Evolutionary conservation across 805 yeast species (phyloP), one percentile per base, ranked within the genome.

Genomic region (Torulaspora quercuum): DNA sequence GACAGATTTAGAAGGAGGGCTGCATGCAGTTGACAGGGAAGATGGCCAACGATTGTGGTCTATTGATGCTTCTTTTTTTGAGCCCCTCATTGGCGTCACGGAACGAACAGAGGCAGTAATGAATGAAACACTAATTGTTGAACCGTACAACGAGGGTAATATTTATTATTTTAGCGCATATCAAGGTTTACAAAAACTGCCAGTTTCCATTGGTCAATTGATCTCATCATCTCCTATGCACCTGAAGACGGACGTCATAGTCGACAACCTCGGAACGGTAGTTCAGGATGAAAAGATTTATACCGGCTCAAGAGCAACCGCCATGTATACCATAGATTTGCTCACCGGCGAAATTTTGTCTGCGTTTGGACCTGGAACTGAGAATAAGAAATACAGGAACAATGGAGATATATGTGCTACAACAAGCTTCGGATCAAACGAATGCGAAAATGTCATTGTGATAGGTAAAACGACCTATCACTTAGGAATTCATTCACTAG

Each of bases 141-240:
- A 92, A 49, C 97, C 97, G 0, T 75, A 72, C 46, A 80, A 79
- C 4, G 95, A 84, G 40, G 98, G 98, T 1, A 67, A 80, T 0
- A 67, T 92, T 3, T 89, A 80, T 58, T 86, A 79, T 55, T 90
- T 90, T 61, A 79, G 84, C 10, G 78, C 79, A 11, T 75, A 75
- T 21, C 57, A 59, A 25, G 97, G 97, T 0, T 61, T 92, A 15
- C 86, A 83, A 52, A 82, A 76, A 53, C 68, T 92, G 3, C 96
- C 97, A 0, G 74, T 90, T 0, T 72, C 87, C 5, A 83, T 92
- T 16, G 76, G 77, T 45, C 82, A 82, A 43, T 67, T 92, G 38
- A 86, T 92, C 0, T 57, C 76, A 42, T 82, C 85, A 46, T 82
- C 95, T 1, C 98, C 98, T 0, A 85, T 90, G 58, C 80, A 92